phyloP scores from a whole-genome alignment of 257 asterid genomes.

The Catharanthus roseus region DNA sequence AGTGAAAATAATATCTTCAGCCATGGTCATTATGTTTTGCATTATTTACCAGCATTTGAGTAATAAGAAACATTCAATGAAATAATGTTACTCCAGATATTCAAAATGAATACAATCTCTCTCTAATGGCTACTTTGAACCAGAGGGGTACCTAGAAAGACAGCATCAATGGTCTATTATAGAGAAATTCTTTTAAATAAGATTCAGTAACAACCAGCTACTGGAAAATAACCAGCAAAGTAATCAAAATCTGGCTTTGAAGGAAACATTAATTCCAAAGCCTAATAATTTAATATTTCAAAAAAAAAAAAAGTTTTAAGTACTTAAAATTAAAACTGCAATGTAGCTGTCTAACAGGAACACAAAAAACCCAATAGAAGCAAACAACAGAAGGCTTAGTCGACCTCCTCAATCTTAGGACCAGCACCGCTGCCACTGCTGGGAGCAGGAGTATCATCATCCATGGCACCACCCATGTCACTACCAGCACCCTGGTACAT shows the following conservation, averaged over 20 bases:
- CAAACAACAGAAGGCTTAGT: slow-evolving; percentile 27
- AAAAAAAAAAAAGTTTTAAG: no score
- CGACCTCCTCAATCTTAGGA: slow-evolving; percentile 85
- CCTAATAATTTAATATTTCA: neutral
- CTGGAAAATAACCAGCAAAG: no score
- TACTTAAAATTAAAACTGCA: neutral
- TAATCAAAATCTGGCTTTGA: slow-evolving; percentile 2
- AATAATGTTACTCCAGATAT: no score
- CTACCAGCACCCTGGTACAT: slow-evolving; percentile 84
- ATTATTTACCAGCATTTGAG: no score
- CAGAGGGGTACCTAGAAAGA: no score
- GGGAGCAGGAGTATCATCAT: slow-evolving; percentile 49
- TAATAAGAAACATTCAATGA: no score
- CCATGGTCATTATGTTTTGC: no score
- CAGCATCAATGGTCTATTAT: no score
- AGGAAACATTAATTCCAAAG: neutral
- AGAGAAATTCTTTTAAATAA: neutral
- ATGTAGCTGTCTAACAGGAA: neutral
- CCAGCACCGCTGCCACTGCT: slow-evolving; percentile 51
- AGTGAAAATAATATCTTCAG: no score
- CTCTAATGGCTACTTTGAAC: no score
- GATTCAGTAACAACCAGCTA: neutral
- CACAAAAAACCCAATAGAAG: neutral
- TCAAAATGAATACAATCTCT: no score
- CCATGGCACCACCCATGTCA: slow-evolving; percentile 42